phyloP scores from a whole-genome alignment of 192 early-diverging fungal species.

The Neocallimastix lanati region DNA sequence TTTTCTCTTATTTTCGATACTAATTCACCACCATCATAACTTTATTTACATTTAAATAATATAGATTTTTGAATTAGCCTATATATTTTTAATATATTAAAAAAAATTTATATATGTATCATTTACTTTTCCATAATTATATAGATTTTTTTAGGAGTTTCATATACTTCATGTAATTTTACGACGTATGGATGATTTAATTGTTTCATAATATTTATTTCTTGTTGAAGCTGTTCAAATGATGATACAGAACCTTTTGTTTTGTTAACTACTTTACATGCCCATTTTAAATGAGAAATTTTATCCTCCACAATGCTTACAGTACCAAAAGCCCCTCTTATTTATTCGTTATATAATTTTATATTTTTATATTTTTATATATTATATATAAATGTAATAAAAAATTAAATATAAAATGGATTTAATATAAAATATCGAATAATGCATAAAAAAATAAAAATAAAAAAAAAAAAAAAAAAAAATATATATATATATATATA shows the following conservation, averaged over 20 bases:
- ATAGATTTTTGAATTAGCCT: too few species aligned
- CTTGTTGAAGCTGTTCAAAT: slow-evolving; percentile 25
- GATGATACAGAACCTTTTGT: slow-evolving; percentile 8
- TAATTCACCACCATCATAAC: slow-evolving; percentile 11
- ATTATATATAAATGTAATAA: too few species aligned
- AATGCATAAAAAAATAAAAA: too few species aligned
- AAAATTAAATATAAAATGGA: too few species aligned
- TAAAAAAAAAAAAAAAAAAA: too few species aligned
- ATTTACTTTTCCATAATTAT: slow-evolving; percentile 31
- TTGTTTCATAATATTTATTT: slow-evolving; percentile 27
- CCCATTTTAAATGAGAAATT: slow-evolving; percentile 9
- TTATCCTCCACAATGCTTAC: slow-evolving; percentile 19
- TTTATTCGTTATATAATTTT: too few species aligned
- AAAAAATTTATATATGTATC: not conserved
- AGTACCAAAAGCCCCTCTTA: slow-evolving; percentile 28
- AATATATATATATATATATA: too few species aligned
- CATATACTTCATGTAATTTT: slow-evolving; percentile 20
- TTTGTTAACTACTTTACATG: slow-evolving; percentile 29
- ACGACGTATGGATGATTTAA: slow-evolving; percentile 21
- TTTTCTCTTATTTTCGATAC: slow-evolving; percentile 4
- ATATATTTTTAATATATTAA: too few species aligned
- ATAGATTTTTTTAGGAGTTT: slow-evolving; percentile 22
- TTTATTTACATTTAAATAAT: too few species aligned
- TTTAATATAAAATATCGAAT: too few species aligned
- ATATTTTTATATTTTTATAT: too few species aligned